These are phyloP conservation scores for Phytophthora parvispora DNA, from an alignment of 352 stramenopile genomes.

Conservation along the genomic window DNA sequence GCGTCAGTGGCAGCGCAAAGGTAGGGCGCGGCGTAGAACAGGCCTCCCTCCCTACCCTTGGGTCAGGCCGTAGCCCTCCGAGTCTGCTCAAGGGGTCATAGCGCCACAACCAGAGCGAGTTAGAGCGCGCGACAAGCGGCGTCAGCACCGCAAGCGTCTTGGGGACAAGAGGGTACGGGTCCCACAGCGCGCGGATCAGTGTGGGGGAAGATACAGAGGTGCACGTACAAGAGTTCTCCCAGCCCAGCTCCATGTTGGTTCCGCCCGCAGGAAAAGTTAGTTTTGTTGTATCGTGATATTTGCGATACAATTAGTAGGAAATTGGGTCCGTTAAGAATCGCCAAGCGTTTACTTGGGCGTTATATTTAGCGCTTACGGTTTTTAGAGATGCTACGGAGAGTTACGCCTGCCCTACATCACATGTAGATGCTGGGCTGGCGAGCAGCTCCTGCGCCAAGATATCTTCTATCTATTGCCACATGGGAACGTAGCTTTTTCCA, in stretches of 20 bases:
- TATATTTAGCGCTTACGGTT: no score
- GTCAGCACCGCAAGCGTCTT: neutral
- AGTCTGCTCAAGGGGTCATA: conserved; percentile 28
- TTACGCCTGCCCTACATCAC: no score
- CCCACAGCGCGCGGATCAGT: neutral
- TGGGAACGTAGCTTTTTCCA: no score
- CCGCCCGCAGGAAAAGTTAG: neutral
- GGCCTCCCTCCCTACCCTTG: conserved; percentile 47
- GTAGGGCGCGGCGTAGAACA: neutral
- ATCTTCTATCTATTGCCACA: no score
- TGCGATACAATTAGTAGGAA: no score
- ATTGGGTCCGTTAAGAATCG: no score
- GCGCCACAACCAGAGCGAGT: conserved; percentile 13
- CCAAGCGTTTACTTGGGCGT: no score
- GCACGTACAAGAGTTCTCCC: conserved; percentile 85
- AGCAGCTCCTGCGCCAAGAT: no score
- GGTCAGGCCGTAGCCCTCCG: conserved; percentile 49
- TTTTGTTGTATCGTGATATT: neutral
- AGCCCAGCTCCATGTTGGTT: conserved; percentile 67
- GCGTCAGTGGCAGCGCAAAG: neutral
- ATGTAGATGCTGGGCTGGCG: no score
- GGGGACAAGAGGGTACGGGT: neutral
- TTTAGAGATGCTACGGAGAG: no score
- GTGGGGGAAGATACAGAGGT: neutral
- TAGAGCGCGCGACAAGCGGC: conserved; percentile 1